phyloP scores from a whole-genome alignment of 495 filamentous ascomycete genomes.

The Trichoderma erinaceum region DNA sequence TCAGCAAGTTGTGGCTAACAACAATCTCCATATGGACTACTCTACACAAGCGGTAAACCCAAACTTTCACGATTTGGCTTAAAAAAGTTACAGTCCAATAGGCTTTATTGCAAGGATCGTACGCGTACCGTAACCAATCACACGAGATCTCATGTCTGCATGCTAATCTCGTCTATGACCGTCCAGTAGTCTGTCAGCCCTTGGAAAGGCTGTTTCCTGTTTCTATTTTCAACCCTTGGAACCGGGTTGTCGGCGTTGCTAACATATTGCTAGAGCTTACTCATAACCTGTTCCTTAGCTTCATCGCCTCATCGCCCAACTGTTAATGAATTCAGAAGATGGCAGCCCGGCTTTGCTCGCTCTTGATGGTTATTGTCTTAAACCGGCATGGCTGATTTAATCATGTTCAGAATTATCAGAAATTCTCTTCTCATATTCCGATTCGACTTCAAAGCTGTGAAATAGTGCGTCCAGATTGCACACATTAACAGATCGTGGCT shows the following conservation, averaged over 20 bases:
- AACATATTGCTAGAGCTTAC: slow-evolving; percentile 5
- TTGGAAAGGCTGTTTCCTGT: neutral
- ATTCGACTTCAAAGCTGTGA: neutral
- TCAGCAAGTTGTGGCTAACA: too few species aligned
- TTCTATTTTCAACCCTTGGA: neutral
- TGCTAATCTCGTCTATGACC: neutral
- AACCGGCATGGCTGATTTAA: neutral
- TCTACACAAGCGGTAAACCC: too few species aligned
- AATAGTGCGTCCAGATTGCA: neutral
- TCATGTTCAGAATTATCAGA: neutral
- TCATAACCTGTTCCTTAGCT: neutral
- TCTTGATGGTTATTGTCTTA: neutral
- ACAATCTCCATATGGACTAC: too few species aligned
- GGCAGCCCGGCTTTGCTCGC: neutral
- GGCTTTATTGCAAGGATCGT: neutral
- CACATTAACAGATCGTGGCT: neutral
- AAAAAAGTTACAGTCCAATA: too few species aligned
- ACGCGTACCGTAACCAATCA: neutral
- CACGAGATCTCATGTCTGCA: neutral
- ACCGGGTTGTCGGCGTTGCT: neutral
- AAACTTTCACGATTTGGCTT: too few species aligned
- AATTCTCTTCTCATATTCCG: neutral
- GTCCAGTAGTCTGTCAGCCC: neutral
- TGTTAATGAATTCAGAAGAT: neutral
- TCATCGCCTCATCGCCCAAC: neutral